Percentiles rank a stretch among this genome's conserved stretches.
Evolutionary conservation across 306 rosid species (phyloP).

Genomic region (Mucuna pruriens): DNA sequence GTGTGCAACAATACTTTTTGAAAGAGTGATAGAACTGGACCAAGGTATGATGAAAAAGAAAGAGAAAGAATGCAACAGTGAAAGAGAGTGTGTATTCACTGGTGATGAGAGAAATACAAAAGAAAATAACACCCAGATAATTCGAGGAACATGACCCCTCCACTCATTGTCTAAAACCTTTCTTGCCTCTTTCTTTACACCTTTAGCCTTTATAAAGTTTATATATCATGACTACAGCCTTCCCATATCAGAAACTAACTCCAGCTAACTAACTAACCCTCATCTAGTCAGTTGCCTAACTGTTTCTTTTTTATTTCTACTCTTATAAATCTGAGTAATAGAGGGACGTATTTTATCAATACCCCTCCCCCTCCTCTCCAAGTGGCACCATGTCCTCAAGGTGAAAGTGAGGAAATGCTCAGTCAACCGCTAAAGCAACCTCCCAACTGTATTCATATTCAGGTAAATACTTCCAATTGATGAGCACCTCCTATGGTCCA

Average conservation of each 20-base stretch:
- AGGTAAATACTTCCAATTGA: neutral
- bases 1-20: constrained; percentile 2
- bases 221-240: neutral
- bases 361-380: too few species aligned
- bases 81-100: neutral
- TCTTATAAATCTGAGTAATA: too few species aligned
- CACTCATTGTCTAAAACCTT: neutral
- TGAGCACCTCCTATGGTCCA: neutral
- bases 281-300: too few species aligned
- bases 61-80: neutral
- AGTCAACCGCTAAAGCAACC: neutral
- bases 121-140: neutral
- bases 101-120: neutral
- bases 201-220: neutral
- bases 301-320: too few species aligned
- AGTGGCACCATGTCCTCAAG: neutral
- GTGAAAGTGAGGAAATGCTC: neutral
- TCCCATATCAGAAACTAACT: too few species aligned
- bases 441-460: neutral
- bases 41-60: neutral
- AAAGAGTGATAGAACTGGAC: neutral
- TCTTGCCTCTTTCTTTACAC: neutral
- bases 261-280: too few species aligned
- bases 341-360: too few species aligned
- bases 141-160: neutral